Evolutionary conservation across 352 stramenopile genomes (phyloP), one percentile per base, ranked within the genome.

Genomic region (Phytophthora sojae): DNA sequence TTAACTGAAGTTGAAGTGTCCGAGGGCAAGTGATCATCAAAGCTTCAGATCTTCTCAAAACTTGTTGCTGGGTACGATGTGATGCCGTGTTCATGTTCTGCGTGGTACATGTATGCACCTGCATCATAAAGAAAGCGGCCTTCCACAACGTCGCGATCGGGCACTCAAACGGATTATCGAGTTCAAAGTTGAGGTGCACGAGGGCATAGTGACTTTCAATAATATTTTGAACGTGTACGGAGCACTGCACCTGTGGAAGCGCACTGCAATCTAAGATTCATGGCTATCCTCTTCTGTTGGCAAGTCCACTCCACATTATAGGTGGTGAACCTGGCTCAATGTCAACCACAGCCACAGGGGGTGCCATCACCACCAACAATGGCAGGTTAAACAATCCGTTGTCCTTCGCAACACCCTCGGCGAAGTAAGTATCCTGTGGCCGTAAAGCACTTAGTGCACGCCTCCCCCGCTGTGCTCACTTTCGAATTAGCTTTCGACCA

Each of bases 401-500:
- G 7, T 6, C 6, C 29, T 32, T 32, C 29, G 29, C 8, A 21
- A 21, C 21, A 21, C 21, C 21, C 21, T 21, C 21, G 21, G 21
- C 21, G 21, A 21, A 21, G 21, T 21, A 21, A 21, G 21, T 21
- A 21, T 21, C 21, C 29, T 32, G 29, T 32, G 29, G 29, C 29
- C 29, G 6, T 6, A 9, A 32, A 32, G 1, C 29, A 32, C 29
- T 44, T 44, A 14, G 17, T 15, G 15, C 4, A 12, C 37, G 7
- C 29, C 6, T 32, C 37, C 25, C 6, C 12, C 49, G 25, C 23
- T n/a, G 12, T 56, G 52, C 15, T 61, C 61, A 68, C 29, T 61
- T 53, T 57, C 42, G 52, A 57, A 62, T 17, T 32, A 45, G 15
- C 51, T 12, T 63, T 68, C 52, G 30, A 62, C 59, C 14, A 17